Percentiles rank a stretch among this genome's conserved stretches.
These are phyloP conservation scores for Nasturtium officinale DNA, from an alignment of 345 rosid species.

Conservation along the genomic window DNA sequence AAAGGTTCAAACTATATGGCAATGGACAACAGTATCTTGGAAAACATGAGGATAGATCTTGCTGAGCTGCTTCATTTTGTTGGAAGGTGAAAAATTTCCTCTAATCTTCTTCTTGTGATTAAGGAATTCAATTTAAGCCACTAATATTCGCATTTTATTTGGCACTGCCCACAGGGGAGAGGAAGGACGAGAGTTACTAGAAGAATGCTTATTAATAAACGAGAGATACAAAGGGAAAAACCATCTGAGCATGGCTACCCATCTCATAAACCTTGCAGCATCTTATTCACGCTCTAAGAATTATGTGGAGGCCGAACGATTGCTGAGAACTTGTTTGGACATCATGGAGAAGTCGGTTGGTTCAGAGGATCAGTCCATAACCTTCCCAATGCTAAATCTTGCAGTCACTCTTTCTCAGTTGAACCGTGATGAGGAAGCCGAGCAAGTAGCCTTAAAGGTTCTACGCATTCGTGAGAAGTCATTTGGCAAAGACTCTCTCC, in stretches of 20 bases:
- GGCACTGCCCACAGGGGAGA: conserved; percentile 53
- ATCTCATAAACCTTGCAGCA: conserved; percentile 77
- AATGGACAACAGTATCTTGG: conserved; percentile 62
- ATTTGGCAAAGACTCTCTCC: conserved; percentile 77
- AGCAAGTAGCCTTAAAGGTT: conserved; percentile 58
- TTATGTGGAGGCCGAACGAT: conserved; percentile 73
- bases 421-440: conserved; percentile 76
- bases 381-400: conserved; percentile 76
- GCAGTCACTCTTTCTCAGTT: conserved; percentile 74
- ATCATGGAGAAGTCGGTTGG: conserved; percentile 54
- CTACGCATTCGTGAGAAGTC: conserved; percentile 68
- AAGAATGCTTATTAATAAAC: conserved; percentile 74
- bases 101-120: background rate
- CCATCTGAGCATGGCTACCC: conserved; percentile 69
- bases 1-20: conserved; percentile 65
- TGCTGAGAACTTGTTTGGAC: conserved; percentile 69
- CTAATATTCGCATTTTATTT: background rate
- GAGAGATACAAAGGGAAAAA: conserved; percentile 71
- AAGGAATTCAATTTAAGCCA: background rate
- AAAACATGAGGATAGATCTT: conserved; percentile 83
- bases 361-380: conserved; percentile 71
- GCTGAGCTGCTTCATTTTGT: conserved; percentile 84
- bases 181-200: conserved; percentile 81
- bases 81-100: conserved; percentile 56
- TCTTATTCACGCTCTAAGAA: conserved; percentile 71